A percentile compares a stretch with the other conserved stretches of the same genome.
Conservation (phyloP, 345 rosid genomes). For the Euphorbia peplus region DNA sequence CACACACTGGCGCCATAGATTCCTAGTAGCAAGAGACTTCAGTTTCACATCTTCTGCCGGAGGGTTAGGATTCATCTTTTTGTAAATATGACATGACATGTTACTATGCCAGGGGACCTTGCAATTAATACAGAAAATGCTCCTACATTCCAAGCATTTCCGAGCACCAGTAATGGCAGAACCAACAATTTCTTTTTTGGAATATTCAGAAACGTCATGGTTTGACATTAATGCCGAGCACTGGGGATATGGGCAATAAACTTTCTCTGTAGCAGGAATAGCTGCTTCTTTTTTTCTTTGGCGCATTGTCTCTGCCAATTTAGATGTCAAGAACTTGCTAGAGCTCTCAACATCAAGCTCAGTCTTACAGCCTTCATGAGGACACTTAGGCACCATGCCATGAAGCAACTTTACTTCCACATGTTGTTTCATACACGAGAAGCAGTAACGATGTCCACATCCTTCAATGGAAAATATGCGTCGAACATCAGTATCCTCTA, state of each 20-base stretch:
- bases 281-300: slow-evolving; percentile 64
- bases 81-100: slow-evolving; percentile 45
- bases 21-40: slow-evolving; percentile 43
- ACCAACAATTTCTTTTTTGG: slow-evolving; percentile 29
- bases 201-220: slow-evolving; percentile 38
- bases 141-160: slow-evolving; percentile 57
- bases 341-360: slow-evolving; percentile 53
- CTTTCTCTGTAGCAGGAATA: slow-evolving; percentile 51
- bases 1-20: slow-evolving; percentile 48
- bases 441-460: slow-evolving; percentile 71
- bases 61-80: slow-evolving; percentile 38
- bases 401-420: slow-evolving; percentile 67
- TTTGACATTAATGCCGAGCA: slow-evolving; percentile 79
- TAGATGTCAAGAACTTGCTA: slow-evolving; percentile 54
- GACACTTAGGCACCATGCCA: slow-evolving; percentile 62
- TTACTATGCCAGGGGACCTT: slow-evolving; percentile 71
- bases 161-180: slow-evolving; percentile 37
- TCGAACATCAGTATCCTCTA: slow-evolving; percentile 40
- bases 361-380: slow-evolving; percentile 62
- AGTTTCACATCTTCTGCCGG: slow-evolving; percentile 44
- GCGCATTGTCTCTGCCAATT: slow-evolving; percentile 50
- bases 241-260: slow-evolving; percentile 72
- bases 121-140: slow-evolving; percentile 62
- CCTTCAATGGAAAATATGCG: slow-evolving; percentile 63
- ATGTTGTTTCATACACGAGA: slow-evolving; percentile 81